phyloP scores from a whole-genome alignment of 352 stramenopile species.

The Phytophthora citrophthora region DNA sequence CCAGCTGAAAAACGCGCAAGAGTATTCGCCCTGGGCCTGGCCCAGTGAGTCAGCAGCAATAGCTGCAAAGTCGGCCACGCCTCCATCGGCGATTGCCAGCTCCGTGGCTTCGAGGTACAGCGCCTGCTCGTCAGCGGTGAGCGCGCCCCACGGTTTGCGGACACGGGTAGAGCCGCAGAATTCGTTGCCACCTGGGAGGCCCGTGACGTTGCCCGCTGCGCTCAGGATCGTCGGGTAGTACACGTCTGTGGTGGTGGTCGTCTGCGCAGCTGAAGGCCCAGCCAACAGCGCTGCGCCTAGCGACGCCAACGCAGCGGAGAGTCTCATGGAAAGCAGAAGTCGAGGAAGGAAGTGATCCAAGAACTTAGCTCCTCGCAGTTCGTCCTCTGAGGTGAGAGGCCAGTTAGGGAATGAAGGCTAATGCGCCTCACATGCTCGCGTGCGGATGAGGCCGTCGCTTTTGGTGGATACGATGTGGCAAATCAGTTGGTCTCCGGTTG shows the following conservation, averaged over 20 bases:
- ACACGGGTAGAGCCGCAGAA: slow-evolving; percentile 50
- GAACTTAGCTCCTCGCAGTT: background rate
- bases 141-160: slow-evolving; percentile 56
- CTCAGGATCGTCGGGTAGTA: slow-evolving; percentile 45
- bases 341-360: slow-evolving; percentile 5
- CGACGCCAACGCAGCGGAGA: slow-evolving; percentile 10
- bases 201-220: slow-evolving; percentile 47
- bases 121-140: slow-evolving; percentile 50
- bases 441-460: slow-evolving; percentile 1
- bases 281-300: slow-evolving; percentile 12
- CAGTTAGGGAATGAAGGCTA: slow-evolving; percentile 31
- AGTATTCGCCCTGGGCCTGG: slow-evolving; percentile 57
- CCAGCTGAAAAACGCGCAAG: slow-evolving; percentile 71
- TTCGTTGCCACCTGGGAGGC: slow-evolving; percentile 57
- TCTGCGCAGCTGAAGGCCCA: slow-evolving; percentile 15
- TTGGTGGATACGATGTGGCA: slow-evolving; percentile 6
- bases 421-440: too few relatives aligned
- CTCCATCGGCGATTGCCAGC: slow-evolving; percentile 48
- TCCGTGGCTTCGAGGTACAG: slow-evolving; percentile 64
- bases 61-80: slow-evolving; percentile 53
- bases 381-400: slow-evolving; percentile 17
- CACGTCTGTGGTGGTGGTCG: slow-evolving; percentile 35
- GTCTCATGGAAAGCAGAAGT: slow-evolving; percentile 23
- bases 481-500: slow-evolving; percentile 17
- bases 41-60: slow-evolving; percentile 56